Evolutionary conservation across 306 rosid genomes (phyloP).

Genomic region (Casuarina cunninghamiana): DNA sequence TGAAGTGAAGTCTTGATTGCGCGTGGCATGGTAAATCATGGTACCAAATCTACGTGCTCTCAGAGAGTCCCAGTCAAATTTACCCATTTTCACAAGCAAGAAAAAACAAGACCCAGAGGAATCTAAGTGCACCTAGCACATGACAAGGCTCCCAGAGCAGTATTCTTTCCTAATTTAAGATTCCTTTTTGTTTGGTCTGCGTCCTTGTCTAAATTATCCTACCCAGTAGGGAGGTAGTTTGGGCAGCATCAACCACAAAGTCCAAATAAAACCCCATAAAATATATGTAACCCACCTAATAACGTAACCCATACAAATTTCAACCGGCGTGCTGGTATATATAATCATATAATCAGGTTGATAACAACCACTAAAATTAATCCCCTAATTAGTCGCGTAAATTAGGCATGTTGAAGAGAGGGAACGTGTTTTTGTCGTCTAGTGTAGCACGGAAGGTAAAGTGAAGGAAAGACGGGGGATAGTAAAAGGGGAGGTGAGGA

Average conservation of each 20-base stretch:
- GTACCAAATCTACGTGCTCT: not conserved
- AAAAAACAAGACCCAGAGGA: slow-evolving; percentile 24
- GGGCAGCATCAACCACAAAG: not conserved
- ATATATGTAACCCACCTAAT: slow-evolving; percentile 2
- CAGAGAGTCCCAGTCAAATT: too few species aligned
- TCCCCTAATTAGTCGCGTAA: not conserved
- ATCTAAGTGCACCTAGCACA: not conserved
- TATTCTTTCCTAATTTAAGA: slow-evolving; percentile 31
- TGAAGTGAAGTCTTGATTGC: not conserved
- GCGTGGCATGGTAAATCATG: not conserved
- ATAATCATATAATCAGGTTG: not conserved
- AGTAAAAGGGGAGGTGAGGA: not conserved
- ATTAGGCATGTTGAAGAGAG: not conserved
- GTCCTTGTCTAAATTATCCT: slow-evolving; percentile 6
- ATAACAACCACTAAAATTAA: not conserved
- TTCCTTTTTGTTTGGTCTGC: slow-evolving; percentile 32
- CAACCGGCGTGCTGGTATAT: not conserved
- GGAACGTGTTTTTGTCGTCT: not conserved
- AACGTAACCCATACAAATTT: not conserved
- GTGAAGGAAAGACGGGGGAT: too few species aligned
- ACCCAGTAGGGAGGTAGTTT: not conserved
- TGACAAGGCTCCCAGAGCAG: not conserved
- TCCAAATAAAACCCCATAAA: not conserved
- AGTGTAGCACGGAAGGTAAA: too few species aligned
- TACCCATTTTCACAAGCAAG: not conserved